phyloP scores from a whole-genome alignment of 2,329 filamentous ascomycete genomes.

The Ilyonectria destructans region DNA sequence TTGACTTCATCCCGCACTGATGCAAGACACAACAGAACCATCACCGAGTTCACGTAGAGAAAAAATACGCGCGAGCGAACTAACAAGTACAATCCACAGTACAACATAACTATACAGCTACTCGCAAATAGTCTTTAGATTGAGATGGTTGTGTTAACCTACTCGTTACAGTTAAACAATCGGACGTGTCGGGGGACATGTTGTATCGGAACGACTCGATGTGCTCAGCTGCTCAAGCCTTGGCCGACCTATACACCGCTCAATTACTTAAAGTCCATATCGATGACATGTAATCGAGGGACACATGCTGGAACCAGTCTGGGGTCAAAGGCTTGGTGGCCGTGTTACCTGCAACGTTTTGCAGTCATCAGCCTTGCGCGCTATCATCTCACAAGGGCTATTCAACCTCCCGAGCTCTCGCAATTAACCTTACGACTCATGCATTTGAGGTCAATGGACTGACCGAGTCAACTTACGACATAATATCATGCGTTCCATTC shows the following conservation, averaged over 20 bases:
- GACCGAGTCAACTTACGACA: not conserved
- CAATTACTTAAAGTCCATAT: constrained; percentile 12
- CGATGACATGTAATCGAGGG: not conserved
- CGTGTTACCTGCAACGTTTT: not conserved
- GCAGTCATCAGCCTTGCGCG: not conserved
- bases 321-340: not conserved
- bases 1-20: not conserved
- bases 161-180: no score
- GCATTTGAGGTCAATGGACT: constrained; percentile 10
- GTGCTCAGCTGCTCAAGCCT: not conserved
- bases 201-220: not conserved
- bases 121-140: no score
- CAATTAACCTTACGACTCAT: constrained; percentile 3
- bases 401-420: constrained; percentile 14
- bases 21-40: not conserved
- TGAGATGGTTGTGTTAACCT: no score
- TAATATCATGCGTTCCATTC: not conserved
- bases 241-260: not conserved
- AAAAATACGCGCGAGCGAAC: no score
- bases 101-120: no score
- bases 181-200: not conserved
- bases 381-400: not conserved
- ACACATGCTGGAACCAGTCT: constrained; percentile 11
- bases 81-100: no score
- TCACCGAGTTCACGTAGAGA: not conserved